A percentile compares a stretch with the other conserved stretches of the same genome.
Conservation (phyloP, 2,329 filamentous ascomycete genomes). For the Pestalotiopsis sp. region DNA sequence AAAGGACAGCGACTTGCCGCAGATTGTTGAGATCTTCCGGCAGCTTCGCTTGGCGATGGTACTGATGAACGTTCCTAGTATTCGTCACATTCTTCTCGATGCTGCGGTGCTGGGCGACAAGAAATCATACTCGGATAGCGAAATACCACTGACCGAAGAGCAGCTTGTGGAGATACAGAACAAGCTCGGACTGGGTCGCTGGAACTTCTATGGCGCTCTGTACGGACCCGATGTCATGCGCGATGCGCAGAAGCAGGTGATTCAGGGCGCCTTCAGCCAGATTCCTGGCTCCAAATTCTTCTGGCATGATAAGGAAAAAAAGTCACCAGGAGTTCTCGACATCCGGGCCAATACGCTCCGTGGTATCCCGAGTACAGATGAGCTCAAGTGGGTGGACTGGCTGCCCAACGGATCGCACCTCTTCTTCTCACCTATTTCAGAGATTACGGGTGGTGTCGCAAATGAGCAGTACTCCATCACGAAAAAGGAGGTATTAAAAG, state of each 20-base stretch:
- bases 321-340: slow-evolving; percentile 32
- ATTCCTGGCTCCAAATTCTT: slow-evolving; percentile 33
- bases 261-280: slow-evolving; percentile 35
- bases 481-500: slow-evolving; percentile 36
- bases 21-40: slow-evolving; percentile 36
- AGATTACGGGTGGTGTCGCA: slow-evolving; percentile 8
- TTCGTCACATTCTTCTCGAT: slow-evolving; percentile 36
- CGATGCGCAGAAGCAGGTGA: slow-evolving; percentile 34
- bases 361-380: slow-evolving; percentile 41
- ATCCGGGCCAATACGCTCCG: slow-evolving; percentile 34
- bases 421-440: slow-evolving; percentile 13
- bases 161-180: slow-evolving; percentile 33
- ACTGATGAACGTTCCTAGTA: slow-evolving; percentile 25
- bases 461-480: slow-evolving; percentile 38
- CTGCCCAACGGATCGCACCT: slow-evolving; percentile 40
- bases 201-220: slow-evolving; percentile 38
- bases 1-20: slow-evolving; percentile 49
- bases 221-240: slow-evolving; percentile 38
- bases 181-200: slow-evolving; percentile 36
- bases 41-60: slow-evolving; percentile 4
- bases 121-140: slow-evolving; percentile 30
- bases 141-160: slow-evolving; percentile 34
- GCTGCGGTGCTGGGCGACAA: slow-evolving; percentile 34
- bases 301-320: slow-evolving; percentile 37
- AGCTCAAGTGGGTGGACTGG: slow-evolving; percentile 45